These are phyloP conservation scores for Rhinocladiella similis DNA, from an alignment of 2,329 filamentous ascomycete genomes.

Conservation along the genomic window DNA sequence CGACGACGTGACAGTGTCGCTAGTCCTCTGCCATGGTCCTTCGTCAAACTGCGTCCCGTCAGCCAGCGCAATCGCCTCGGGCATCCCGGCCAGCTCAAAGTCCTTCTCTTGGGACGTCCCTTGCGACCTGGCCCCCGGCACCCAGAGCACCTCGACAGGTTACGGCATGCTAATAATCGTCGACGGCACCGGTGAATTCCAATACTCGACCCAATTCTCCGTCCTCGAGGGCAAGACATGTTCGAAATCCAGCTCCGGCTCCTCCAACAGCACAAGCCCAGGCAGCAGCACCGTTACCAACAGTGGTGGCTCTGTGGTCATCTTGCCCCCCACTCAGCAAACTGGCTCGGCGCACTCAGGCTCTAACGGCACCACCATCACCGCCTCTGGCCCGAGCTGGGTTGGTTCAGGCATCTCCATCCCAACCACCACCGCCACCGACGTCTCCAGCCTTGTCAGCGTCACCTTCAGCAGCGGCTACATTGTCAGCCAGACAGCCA, in stretches of 20 bases:
- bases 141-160: conserved; percentile 22
- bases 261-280: conserved; percentile 8
- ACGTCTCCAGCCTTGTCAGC: neutral
- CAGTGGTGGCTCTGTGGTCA: conserved; percentile 10
- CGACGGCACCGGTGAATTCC: conserved; percentile 30
- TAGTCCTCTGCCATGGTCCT: conserved; percentile 29
- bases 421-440: neutral
- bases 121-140: conserved; percentile 24
- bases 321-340: conserved; percentile 11
- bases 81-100: conserved; percentile 24
- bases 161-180: conserved; percentile 32
- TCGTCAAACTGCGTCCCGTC: conserved; percentile 27
- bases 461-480: neutral
- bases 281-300: neutral
- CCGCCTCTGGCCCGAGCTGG: neutral
- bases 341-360: conserved; percentile 10
- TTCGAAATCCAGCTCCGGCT: conserved; percentile 4
- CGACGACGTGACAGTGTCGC: conserved; percentile 26
- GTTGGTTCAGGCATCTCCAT: neutral
- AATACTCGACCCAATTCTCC: conserved; percentile 33
- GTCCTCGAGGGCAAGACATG: conserved; percentile 18
- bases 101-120: conserved; percentile 28
- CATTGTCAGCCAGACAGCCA: conserved; percentile 3
- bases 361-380: conserved; percentile 4
- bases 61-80: conserved; percentile 23